These are phyloP conservation scores for Russula ochroleuca DNA, from an alignment of 768 basidiomycete species.

Conservation along the genomic window DNA sequence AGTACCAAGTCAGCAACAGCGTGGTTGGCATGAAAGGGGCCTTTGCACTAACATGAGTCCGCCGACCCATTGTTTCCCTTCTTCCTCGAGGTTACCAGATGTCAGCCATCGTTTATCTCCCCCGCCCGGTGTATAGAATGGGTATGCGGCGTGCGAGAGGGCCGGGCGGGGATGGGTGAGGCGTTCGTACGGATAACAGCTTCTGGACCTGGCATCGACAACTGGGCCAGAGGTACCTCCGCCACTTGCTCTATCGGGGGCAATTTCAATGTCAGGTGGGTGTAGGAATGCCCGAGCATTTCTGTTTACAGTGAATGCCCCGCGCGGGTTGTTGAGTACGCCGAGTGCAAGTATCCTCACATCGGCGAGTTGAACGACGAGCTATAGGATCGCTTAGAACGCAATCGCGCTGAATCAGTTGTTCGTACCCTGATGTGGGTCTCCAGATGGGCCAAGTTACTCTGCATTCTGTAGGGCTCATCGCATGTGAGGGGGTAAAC, in stretches of 20 bases:
- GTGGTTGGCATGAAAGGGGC: not conserved
- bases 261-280: slow-evolving; percentile 57
- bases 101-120: slow-evolving; percentile 61
- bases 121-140: slow-evolving; percentile 67
- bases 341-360: slow-evolving; percentile 71
- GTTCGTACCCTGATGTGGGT: slow-evolving; percentile 59
- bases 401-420: not conserved
- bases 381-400: slow-evolving; percentile 38
- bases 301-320: slow-evolving; percentile 52
- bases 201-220: slow-evolving; percentile 1
- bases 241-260: slow-evolving; percentile 2
- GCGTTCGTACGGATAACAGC: slow-evolving; percentile 32
- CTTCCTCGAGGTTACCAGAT: slow-evolving; percentile 48
- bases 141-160: slow-evolving; percentile 55
- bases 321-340: slow-evolving; percentile 54
- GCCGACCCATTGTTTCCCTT: slow-evolving; percentile 70
- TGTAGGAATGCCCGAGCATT: slow-evolving; percentile 68
- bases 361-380: slow-evolving; percentile 65
- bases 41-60: slow-evolving; percentile 51
- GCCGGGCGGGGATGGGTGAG: slow-evolving; percentile 58
- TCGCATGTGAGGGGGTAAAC: slow-evolving; percentile 5
- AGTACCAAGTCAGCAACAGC: not conserved
- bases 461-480: slow-evolving; percentile 50
- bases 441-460: slow-evolving; percentile 60
- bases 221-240: slow-evolving; percentile 6